Evolutionary conservation across 2,329 filamentous ascomycete species (phyloP), one percentile per base, ranked within the genome.

Genomic region (Venturia effusa): DNA sequence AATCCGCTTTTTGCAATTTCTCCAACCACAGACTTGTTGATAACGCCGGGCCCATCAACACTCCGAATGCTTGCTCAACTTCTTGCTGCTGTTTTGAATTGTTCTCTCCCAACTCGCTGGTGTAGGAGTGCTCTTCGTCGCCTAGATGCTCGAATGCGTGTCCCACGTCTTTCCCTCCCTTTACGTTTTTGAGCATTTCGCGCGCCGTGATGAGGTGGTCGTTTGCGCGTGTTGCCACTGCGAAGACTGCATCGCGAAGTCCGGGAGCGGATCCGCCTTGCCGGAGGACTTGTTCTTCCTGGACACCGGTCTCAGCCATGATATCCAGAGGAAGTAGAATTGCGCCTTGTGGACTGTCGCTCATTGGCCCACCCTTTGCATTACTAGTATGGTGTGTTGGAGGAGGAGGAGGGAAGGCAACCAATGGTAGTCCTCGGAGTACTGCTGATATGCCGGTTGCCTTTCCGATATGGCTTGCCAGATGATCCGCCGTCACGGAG

Each of bases 381-480:
- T 71, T 71, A 43, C 70, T 71, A 1, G 71, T 72, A 67, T 84
- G 80, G 45, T 83, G 78, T 39, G 82, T 81, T 24, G 83, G 78
- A 3, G 84, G 81, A 0, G 84, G 81, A 0, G 84, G 81, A 0
- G 89, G 88, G 55, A 93, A 90, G 0, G 92, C 92, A n/a, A 97
- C 81, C 2, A 97, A 75, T 0, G 94, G 92, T 13, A 97, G 80
- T 0, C 94, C 93, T 48, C 93, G 83, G n/a, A 99, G 79, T 0
- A 96, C 84, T 0, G 93, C 88, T 2, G 87, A 83, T 63, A 99
- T 97, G 10, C 94, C 94, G 60, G 86, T 88, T 0, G 94, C 92
- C 72, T 99, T 99, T 62, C 94, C 94, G 65, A 97, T 89, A 74
- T 99, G 94, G 63, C 90, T 95, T 10, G 93, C 93, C 22, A 99